Base-by-base conservation (phyloP, 306 rosid species). In the Citrullus colocynthis region DNA sequence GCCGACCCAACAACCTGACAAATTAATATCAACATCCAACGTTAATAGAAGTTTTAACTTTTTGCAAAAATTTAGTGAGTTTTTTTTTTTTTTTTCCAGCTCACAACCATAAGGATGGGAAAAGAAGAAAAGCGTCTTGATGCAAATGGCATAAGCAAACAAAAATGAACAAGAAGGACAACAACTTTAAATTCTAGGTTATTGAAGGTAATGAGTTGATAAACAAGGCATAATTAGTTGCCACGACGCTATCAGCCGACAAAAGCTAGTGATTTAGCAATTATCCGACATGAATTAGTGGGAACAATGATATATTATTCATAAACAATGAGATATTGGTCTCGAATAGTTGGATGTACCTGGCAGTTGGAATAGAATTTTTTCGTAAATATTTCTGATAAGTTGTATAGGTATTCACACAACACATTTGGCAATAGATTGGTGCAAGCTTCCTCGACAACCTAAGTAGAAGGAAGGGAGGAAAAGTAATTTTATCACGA, bases 401-500 rank as follows among this genome's bases (percentile, higher is more conserved):
- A 84, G 78, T 88, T 88, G 78, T 96, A 91, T 7, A 96, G 91
- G 87, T 91, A 96, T 85, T 96, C 97, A 78, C 99, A 96, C 83
- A 93, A 42, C 72, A 91, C 87, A 74, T 85, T 93, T 0, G 98
- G 97, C 82, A 96, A 85, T 37, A 96, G 88, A 83, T 93, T 91
- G 79, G 88, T 80, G 85, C 96, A 90, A 16, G 98, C 89, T 83
- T 96, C 96, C 88, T 96, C 99, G 83, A 91, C 93, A 65, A 91
- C 90, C 98, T 96, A 85, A 83, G 84, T 20, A 44, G 41, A 75
- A 55, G 15, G 55, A 74, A 78, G 30, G 82, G 59, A 20, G 49
- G 30, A 78, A 61, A 76, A 57, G 51, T n/a, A 24, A 24, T 56
- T 16, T 56, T 16, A 21, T 2, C 32, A 32, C 6, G 36, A 17